Evolutionary conservation across 2,329 filamentous ascomycete genomes (phyloP), one percentile per base, ranked within the genome.

Genomic region (Leptographium radiaticola): DNA sequence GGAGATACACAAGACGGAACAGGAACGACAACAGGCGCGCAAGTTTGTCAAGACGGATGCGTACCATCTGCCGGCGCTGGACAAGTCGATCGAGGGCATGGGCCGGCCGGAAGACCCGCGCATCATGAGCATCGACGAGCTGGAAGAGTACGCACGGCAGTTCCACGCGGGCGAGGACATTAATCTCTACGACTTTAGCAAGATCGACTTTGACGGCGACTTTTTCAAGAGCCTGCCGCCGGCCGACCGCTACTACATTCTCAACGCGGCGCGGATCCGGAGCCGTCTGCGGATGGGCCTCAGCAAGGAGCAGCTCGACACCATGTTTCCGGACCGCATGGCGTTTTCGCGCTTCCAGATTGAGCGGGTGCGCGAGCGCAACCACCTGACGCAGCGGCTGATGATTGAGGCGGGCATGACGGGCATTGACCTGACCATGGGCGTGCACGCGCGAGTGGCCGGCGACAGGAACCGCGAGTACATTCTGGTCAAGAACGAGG

Each of bases 241-340:
- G 1, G 84, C 85, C 2, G 93, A 98, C 71, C 81, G 91, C 49
- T 98, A 98, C 72, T 97, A 97, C 62, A 98, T 98, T 52, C 71
- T 98, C 25, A 98, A 98, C 65, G 93, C 94, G 1, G 93, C 94
- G 2, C 79, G 93, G 57, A 66, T 98, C 57, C 77, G 93, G 54
- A 95, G 89, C 66, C 79, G 93, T 52, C 74, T 98, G 63, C 81
- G 93, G 65, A 95, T 98, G 91, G 93, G 93, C 0, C 80, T 95
- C 62, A 95, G 88, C 54, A 97, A 97, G 68, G 91, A 98, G 59
- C 93, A 98, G 68, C 71, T 98, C 15, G 90, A 97, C 60, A 80
- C 77, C 47, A 98, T 98, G 93, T 98, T 98, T 65, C 91, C 93
- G 0, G 86, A 98, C 66, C 82, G 93, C 31, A 96, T 98, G 89